phyloP scores from a whole-genome alignment of 2,329 filamentous ascomycete species.

The Ascochyta koolunga region DNA sequence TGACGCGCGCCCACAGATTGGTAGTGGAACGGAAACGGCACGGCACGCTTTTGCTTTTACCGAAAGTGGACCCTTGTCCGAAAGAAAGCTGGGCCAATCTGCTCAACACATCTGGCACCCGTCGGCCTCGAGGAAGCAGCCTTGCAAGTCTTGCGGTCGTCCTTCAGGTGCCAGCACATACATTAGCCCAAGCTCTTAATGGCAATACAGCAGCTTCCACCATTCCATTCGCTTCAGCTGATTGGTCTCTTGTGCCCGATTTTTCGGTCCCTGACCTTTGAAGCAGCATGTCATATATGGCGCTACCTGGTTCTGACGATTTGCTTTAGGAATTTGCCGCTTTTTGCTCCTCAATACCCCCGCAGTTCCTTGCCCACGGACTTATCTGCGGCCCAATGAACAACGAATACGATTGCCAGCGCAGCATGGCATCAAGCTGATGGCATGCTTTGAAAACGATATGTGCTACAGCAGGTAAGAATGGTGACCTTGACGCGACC shows the following conservation, averaged over 20 bases:
- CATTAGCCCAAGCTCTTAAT: slow-evolving; percentile 31
- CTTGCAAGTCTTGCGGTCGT: slow-evolving; percentile 31
- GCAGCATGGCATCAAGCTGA: slow-evolving; percentile 37
- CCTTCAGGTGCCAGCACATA: slow-evolving; percentile 42
- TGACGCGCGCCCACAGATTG: slow-evolving; percentile 27
- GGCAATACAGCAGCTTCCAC: slow-evolving; percentile 27
- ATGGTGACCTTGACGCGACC: slow-evolving; percentile 25
- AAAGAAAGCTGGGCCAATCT: slow-evolving; percentile 31
- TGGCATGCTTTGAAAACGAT: slow-evolving; percentile 25
- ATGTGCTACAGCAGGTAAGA: slow-evolving; percentile 32
- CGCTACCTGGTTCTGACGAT: slow-evolving; percentile 32
- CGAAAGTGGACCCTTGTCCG: slow-evolving; percentile 30
- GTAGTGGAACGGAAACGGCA: slow-evolving; percentile 40
- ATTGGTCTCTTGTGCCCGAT: slow-evolving; percentile 36
- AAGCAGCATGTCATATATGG: slow-evolving; percentile 40
- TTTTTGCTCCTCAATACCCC: slow-evolving; percentile 28
- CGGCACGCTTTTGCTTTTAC: slow-evolving; percentile 36
- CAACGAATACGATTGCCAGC: slow-evolving; percentile 34
- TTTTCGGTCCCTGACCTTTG: slow-evolving; percentile 25
- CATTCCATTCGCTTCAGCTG: slow-evolving; percentile 20
- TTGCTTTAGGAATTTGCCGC: slow-evolving; percentile 33
- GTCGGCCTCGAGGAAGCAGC: slow-evolving; percentile 35
- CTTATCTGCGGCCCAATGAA: slow-evolving; percentile 38
- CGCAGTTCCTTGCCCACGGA: slow-evolving; percentile 32
- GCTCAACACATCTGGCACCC: slow-evolving; percentile 38